Evolutionary conservation across 176 grass and related monocot species (phyloP), one percentile per base, ranked within the genome.

Genomic region (Dendrocalamus sinicus): DNA sequence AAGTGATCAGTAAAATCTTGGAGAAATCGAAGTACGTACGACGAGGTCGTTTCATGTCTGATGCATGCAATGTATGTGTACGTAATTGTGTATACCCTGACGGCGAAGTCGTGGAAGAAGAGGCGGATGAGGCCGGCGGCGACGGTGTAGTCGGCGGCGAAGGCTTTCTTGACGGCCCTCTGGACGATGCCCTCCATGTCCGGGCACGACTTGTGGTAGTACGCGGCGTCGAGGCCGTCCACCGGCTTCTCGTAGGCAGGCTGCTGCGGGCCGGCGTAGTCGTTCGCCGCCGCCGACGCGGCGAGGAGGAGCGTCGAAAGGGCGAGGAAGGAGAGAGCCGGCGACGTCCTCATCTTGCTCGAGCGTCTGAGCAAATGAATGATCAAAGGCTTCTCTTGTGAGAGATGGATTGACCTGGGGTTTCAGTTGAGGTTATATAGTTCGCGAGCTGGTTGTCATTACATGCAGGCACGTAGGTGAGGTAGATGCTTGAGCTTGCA

Each of bases 71-170:
- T 24, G 58, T 24, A 23, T 45, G 16, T 11, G 20, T 12, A 35
- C 32, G 28, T 53, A 47, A 12, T 47, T 8, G 37, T 16, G 8
- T 40, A 20, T 84, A 95, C 93, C 59, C 81, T 47, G 83, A 92
- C 80, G 72, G 90, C 88, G 67, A 90, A 95, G 77, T 92, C 93
- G 67, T 90, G 88, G 76, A 89, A 95, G 80, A 81, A 91, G 48
- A 95, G 83, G 43, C 88, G 80, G 58, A 92, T 79, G 79, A 95
- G 76, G 80, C 88, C 76, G 66, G 90, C 69, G n/a, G 86, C 88
- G 44, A 91, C 58, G 52, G 86, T 89, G 76, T 62, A 46, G 72
- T 92, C 90, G 10, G 48, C 69, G 48, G 24, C n/a, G 67, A 90
- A 24, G 67, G 90, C 89, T 35, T 89, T 67, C 63, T 30, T 78